A percentile compares a stretch with the other conserved stretches of the same genome.
Evolutionary conservation across 2,329 filamentous ascomycete genomes (phyloP).

Genomic region (Sclerotinia borealis): DNA sequence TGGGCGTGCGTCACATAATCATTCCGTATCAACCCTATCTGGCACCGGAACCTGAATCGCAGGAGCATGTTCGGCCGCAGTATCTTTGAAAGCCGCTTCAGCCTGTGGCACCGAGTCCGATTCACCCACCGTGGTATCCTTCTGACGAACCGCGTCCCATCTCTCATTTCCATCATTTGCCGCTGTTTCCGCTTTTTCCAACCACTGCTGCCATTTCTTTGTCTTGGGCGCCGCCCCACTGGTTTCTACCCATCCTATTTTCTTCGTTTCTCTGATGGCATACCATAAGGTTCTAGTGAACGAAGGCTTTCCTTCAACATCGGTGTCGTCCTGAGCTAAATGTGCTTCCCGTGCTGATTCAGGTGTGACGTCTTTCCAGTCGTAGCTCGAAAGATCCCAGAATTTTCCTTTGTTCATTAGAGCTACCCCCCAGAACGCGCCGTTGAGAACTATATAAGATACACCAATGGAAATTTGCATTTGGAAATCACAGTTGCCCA

Average conservation of each 20-base stretch:
- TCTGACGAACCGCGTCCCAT: slow-evolving; percentile 45
- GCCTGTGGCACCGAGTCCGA: slow-evolving; percentile 14
- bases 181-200: slow-evolving; percentile 41
- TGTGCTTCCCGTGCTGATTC: slow-evolving; percentile 36
- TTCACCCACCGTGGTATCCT: slow-evolving; percentile 42
- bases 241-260: slow-evolving; percentile 47
- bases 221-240: slow-evolving; percentile 48
- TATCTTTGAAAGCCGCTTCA: slow-evolving; percentile 14
- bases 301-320: slow-evolving; percentile 39
- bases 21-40: slow-evolving; percentile 1
- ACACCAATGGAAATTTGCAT: slow-evolving; percentile 53
- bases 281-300: slow-evolving; percentile 55
- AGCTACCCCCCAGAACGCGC: slow-evolving; percentile 46
- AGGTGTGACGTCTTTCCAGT: slow-evolving; percentile 38
- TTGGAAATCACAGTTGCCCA: slow-evolving; percentile 57
- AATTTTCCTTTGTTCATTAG: slow-evolving; percentile 39
- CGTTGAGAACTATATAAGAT: slow-evolving; percentile 54
- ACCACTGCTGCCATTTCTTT: slow-evolving; percentile 46
- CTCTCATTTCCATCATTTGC: slow-evolving; percentile 30
- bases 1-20: neutral
- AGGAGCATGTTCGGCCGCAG: slow-evolving; percentile 25
- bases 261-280: slow-evolving; percentile 48
- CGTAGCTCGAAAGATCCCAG: slow-evolving; percentile 53
- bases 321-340: slow-evolving; percentile 30
- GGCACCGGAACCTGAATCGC: slow-evolving; percentile 22